Percentiles rank a stretch among this genome's conserved stretches.
These are phyloP conservation scores for Mycena alexandri DNA, from an alignment of 768 basidiomycete genomes.

Conservation along the genomic window DNA sequence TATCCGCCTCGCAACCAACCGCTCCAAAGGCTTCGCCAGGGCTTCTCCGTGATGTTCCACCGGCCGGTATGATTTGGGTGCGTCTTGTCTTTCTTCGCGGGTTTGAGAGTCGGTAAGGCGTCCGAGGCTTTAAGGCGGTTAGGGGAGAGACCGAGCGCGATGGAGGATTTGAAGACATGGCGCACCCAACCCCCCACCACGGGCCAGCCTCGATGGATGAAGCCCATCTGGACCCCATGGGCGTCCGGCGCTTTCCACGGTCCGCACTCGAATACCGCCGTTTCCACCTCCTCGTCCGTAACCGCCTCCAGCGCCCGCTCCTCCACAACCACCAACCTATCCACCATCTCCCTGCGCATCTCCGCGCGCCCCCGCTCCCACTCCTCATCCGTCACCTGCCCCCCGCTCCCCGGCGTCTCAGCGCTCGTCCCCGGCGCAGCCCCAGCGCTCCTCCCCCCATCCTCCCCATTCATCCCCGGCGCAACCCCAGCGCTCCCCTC, in stretches of 20 bases:
- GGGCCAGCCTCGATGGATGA: background rate
- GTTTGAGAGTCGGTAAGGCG: background rate
- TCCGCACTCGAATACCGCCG: background rate
- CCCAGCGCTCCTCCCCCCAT: no score
- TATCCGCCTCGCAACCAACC: no score
- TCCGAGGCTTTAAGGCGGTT: background rate
- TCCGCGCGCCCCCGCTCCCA: no score
- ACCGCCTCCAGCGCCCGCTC: background rate
- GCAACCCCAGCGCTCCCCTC: no score
- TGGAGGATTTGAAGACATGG: background rate
- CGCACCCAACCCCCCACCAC: background rate
- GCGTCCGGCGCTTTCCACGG: slow-evolving; percentile 1
- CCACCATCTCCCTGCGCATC: no score
- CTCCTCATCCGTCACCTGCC: no score
- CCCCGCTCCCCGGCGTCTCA: no score
- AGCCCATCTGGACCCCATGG: slow-evolving; percentile 5
- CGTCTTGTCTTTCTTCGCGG: background rate
- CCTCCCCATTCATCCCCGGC: no score
- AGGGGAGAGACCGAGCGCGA: background rate
- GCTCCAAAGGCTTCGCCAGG: background rate
- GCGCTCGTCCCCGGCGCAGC: no score
- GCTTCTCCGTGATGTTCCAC: background rate
- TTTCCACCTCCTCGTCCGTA: background rate
- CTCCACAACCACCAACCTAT: no score
- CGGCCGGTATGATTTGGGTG: background rate